A percentile compares a stretch with the other conserved stretches of the same genome.
These are phyloP conservation scores for Solanum raphanifolium DNA, from an alignment of 257 asterid species.

Conservation along the genomic window DNA sequence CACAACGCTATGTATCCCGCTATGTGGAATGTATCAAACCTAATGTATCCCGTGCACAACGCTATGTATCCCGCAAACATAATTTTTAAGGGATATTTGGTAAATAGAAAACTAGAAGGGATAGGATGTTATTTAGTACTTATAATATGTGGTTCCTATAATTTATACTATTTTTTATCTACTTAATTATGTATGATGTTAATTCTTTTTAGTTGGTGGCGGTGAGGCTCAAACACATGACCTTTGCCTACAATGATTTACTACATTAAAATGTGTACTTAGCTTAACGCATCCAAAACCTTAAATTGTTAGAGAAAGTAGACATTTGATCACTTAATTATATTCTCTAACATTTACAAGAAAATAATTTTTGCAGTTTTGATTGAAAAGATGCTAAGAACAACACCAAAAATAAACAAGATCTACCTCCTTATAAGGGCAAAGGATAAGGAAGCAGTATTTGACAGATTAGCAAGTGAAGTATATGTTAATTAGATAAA, in stretches of 20 bases:
- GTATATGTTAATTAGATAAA: neutral
- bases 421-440: neutral
- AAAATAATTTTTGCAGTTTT: neutral
- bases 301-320: fast-evolving
- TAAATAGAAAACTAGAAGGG: too few relatives aligned
- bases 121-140: too few relatives aligned
- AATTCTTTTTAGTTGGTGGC: neutral
- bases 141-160: too few relatives aligned
- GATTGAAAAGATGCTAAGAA: neutral
- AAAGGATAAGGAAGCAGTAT: neutral
- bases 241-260: neutral
- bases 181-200: neutral
- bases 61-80: too few relatives aligned
- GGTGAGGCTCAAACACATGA: neutral
- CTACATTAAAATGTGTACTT: neutral
- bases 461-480: neutral
- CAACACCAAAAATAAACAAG: neutral
- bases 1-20: too few relatives aligned
- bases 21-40: too few relatives aligned
- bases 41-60: too few relatives aligned
- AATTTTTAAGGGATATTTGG: too few relatives aligned
- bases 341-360: neutral
- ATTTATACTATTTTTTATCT: neutral
- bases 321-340: neutral
- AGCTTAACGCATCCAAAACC: neutral